Percentiles rank a stretch among this genome's conserved stretches.
These are phyloP conservation scores for Cordyceps farinosa DNA, from an alignment of 2,329 filamentous ascomycete species.

Conservation along the genomic window DNA sequence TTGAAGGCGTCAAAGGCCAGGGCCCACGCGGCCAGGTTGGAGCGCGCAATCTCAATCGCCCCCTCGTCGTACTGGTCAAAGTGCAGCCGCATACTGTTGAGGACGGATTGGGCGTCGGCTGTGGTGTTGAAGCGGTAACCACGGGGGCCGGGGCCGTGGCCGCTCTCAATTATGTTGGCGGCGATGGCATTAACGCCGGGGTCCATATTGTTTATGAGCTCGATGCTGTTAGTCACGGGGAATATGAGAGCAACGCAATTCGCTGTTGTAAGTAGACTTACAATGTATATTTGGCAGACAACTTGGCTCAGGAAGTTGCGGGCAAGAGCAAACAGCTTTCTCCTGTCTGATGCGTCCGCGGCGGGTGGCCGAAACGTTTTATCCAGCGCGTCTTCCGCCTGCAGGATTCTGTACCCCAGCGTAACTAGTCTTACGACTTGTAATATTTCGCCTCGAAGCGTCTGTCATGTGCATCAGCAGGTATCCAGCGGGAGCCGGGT, in stretches of 20 bases:
- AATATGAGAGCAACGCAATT: too few species aligned
- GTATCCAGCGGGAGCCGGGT: too few species aligned
- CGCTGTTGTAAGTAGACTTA: neutral
- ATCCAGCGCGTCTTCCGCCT: conserved; percentile 8
- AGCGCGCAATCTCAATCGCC: neutral
- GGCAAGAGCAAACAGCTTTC: conserved; percentile 12
- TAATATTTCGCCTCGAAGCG: conserved; percentile 9
- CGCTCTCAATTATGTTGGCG: conserved; percentile 14
- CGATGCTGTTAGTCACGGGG: neutral
- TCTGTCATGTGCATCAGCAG: neutral
- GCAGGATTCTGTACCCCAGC: conserved; percentile 14
- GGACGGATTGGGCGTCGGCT: conserved; percentile 9
- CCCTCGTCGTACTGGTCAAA: conserved; percentile 15
- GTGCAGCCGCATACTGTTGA: conserved; percentile 16
- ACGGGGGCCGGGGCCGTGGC: conserved; percentile 14
- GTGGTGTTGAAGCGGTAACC: conserved; percentile 15
- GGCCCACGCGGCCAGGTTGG: conserved; percentile 14
- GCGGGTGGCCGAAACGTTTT: neutral
- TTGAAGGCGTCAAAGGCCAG: conserved; percentile 2
- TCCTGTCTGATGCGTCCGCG: neutral
- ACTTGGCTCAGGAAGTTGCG: conserved; percentile 16
- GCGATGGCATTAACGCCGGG: conserved; percentile 12
- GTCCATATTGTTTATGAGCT: conserved; percentile 16
- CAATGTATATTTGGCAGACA: conserved; percentile 16
- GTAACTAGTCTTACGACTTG: conserved; percentile 6